A percentile compares a stretch with the other conserved stretches of the same genome.
Conservation (phyloP, 2,329 filamentous ascomycete species). For the Xylaria hypoxylon region DNA sequence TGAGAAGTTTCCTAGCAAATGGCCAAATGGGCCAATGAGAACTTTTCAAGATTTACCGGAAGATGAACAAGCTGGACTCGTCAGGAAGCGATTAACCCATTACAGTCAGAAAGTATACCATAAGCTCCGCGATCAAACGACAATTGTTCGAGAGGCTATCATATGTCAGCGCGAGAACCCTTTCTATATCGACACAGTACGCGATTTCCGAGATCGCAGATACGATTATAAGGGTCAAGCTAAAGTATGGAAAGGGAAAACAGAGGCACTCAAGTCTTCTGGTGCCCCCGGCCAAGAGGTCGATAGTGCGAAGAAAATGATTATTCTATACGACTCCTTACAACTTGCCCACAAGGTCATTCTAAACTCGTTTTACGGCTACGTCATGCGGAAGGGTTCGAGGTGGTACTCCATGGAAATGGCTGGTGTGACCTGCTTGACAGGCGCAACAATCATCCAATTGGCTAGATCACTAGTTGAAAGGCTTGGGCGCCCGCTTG, state of each 20-base stretch:
- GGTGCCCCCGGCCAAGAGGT: constrained; percentile 82
- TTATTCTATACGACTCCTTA: constrained; percentile 92
- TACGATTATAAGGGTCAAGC: constrained; percentile 99
- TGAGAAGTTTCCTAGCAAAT: constrained; percentile 87
- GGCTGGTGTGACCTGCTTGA: constrained; percentile 97
- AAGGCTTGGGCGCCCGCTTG: constrained; percentile 88
- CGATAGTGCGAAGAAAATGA: constrained; percentile 98
- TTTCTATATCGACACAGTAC: constrained; percentile 97
- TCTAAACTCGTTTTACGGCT: constrained; percentile 98
- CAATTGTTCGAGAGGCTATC: constrained; percentile 92
- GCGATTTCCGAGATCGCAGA: constrained; percentile 93
- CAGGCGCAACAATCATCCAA: constrained; percentile 95
- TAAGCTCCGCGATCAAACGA: constrained; percentile 96
- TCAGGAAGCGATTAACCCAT: constrained; percentile 88
- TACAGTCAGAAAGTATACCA: constrained; percentile 99
- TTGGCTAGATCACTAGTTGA: constrained; percentile 94
- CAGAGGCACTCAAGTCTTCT: constrained; percentile 83
- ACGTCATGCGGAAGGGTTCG: constrained; percentile 99
- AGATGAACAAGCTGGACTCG: constrained; percentile 83
- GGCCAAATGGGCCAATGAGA: constrained; percentile 74
- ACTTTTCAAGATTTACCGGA: constrained; percentile 82
- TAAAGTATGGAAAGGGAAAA: constrained; percentile 98
- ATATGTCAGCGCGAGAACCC: constrained; percentile 98
- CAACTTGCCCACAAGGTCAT: constrained; percentile 99
- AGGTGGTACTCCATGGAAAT: constrained; percentile 99